These are phyloP conservation scores for Krasilnikovozyma curviuscula DNA, from an alignment of 768 basidiomycete genomes.

Conservation along the genomic window DNA sequence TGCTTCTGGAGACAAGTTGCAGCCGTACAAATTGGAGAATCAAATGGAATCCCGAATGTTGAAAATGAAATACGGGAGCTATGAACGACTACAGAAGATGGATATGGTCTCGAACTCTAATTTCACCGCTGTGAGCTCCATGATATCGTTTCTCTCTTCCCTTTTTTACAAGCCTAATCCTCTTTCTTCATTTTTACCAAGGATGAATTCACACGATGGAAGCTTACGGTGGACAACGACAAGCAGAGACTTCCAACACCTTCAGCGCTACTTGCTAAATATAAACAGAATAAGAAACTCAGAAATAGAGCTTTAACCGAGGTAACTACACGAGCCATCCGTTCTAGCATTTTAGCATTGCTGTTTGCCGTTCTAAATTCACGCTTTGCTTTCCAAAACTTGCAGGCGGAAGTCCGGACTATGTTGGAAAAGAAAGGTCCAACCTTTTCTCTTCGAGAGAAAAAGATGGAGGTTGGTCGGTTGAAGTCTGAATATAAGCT, in stretches of 20 bases:
- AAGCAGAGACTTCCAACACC: no score
- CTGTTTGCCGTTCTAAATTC: not conserved
- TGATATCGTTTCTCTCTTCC: not conserved
- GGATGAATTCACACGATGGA: conserved; percentile 55
- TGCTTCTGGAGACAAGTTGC: no score
- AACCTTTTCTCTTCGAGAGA: conserved; percentile 13
- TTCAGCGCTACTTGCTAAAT: no score
- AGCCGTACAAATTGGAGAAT: conserved; percentile 55
- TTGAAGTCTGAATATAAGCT: conserved; percentile 53
- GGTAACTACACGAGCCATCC: conserved; percentile 33
- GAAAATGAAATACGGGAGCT: conserved; percentile 58
- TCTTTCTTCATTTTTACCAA: conserved; percentile 20
- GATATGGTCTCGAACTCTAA: conserved; percentile 65
- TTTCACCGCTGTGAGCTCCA: conserved; percentile 42
- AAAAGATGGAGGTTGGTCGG: conserved; percentile 31
- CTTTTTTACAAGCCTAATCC: not conserved
- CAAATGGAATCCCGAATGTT: conserved; percentile 44
- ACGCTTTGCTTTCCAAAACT: conserved; percentile 6
- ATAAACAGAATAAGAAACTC: conserved; percentile 43
- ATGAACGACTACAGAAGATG: conserved; percentile 45
- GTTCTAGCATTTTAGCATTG: not conserved
- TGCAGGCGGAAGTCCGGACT: conserved; percentile 59
- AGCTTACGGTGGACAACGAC: conserved; percentile 32
- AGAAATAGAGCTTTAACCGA: conserved; percentile 53
- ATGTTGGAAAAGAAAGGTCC: conserved; percentile 43